Evolutionary conservation across 192 early-diverging fungal genomes (phyloP), one percentile per base, ranked within the genome.

Genomic region (Coemansia sp.): DNA sequence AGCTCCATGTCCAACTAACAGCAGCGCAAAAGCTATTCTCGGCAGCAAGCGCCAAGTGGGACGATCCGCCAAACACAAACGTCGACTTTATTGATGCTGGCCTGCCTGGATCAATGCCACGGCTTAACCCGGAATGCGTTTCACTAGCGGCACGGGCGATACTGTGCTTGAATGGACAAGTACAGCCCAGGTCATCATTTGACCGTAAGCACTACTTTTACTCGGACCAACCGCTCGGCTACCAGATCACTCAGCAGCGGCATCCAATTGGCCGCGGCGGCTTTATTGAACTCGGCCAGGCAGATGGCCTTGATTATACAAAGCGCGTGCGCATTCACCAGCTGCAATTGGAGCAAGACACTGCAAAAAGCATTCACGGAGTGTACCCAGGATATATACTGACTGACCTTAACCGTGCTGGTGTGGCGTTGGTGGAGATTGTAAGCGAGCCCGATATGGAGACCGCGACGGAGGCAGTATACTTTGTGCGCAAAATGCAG

Each of bases 151-250:
- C 93, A 2, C 87, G 81, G 41, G 90, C 94, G 1, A 85, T 94
- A 0, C 75, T 95, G 32, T 91, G 90, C 0, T 69, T 98, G 31
- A 75, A 85, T 11, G 82, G 88, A 3, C 82, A 86, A 36, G 85
- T 96, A 29, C 87, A 93, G 57, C 66, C 29, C 5, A 29, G 61
- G 25, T 94, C 90, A 12, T 83, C 87, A 1, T 98, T 98, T 73
- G 96, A 96, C 63, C 88, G 96, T 50, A 96, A 98, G 72, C 96
- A 98, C 73, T 98, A 98, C 69, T 95, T 95, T 80, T 98, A 98
- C 74, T 87, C 90, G 3, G 96, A 98, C 80, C 83, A 94, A 67
- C 94, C 96, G 14, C 88, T 87, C 55, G 94, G 96, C 17, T 98
- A 94, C 76, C 96, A 98, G 81, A 95, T 98, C 68, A 98, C 96